These are phyloP conservation scores for Plectosphaerella cucumerina DNA, from an alignment of 2,329 filamentous ascomycete species.

Conservation along the genomic window DNA sequence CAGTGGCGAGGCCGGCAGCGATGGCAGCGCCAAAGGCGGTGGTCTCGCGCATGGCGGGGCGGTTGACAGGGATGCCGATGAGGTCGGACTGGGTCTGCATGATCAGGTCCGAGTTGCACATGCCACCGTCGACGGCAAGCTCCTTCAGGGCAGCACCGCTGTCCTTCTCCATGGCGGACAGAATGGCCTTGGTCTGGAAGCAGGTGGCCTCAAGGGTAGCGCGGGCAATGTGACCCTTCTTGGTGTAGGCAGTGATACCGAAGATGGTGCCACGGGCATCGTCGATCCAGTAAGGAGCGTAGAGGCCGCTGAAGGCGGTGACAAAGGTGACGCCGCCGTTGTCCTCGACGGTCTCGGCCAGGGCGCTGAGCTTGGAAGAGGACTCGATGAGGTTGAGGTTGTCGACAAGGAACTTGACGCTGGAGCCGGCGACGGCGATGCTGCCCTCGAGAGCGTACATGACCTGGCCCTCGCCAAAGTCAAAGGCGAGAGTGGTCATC, in stretches of 20 bases:
- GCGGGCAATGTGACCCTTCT: constrained; percentile 72
- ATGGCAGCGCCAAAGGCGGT: constrained; percentile 79
- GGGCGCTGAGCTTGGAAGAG: constrained; percentile 37
- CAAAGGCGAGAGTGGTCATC: constrained; percentile 72
- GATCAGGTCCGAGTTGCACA: constrained; percentile 75
- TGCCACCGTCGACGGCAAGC: constrained; percentile 79
- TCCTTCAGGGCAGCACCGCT: constrained; percentile 67
- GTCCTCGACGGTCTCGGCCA: constrained; percentile 52
- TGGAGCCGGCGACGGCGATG: constrained; percentile 72
- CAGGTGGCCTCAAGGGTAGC: constrained; percentile 78
- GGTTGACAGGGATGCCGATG: constrained; percentile 72
- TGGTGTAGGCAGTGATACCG: constrained; percentile 72
- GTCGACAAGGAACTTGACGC: constrained; percentile 64
- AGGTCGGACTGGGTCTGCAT: constrained; percentile 84
- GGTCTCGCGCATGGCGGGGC: constrained; percentile 78
- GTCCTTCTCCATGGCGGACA: constrained; percentile 78
- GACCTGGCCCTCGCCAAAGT: constrained; percentile 63
- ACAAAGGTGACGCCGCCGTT: constrained; percentile 75
- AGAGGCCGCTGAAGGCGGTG: constrained; percentile 76
- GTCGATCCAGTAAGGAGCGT: constrained; percentile 83
- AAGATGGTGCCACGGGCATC: constrained; percentile 78
- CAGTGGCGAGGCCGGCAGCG: constrained; percentile 73
- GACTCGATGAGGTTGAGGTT: constrained; percentile 52
- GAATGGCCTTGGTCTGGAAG: constrained; percentile 78
- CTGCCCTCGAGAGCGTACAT: constrained; percentile 75